These are phyloP conservation scores for Brassica cretica DNA, from an alignment of 345 rosid species.

Conservation along the genomic window DNA sequence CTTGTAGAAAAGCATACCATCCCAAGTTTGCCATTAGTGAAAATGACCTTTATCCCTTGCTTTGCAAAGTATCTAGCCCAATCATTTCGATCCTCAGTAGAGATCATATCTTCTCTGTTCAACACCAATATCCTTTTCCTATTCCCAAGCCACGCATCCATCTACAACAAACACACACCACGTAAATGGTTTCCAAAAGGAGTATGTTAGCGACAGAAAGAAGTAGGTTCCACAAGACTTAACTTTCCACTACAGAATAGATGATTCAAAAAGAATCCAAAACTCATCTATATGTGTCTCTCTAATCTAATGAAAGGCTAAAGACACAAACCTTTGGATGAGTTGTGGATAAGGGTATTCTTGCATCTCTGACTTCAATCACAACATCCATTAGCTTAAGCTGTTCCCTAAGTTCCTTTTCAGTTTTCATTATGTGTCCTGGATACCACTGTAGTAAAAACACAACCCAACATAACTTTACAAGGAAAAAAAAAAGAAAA, in stretches of 20 bases:
- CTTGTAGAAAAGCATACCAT: constrained; percentile 49
- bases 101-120: constrained; percentile 94
- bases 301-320: background rate
- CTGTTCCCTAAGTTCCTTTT: constrained; percentile 87
- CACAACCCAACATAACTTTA: background rate
- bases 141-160: constrained; percentile 95
- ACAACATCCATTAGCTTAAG: constrained; percentile 96
- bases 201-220: background rate
- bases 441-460: constrained; percentile 78
- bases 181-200: constrained; percentile 7
- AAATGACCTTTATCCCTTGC: constrained; percentile 74
- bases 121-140: constrained; percentile 83
- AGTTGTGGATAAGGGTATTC: constrained; percentile 83
- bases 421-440: constrained; percentile 94
- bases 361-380: constrained; percentile 87
- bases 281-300: background rate
- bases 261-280: background rate
- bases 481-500: background rate
- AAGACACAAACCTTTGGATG: constrained; percentile 71
- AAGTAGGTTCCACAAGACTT: background rate
- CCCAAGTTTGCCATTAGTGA: constrained; percentile 79
- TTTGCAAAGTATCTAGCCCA: constrained; percentile 88
- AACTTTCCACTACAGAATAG: background rate
- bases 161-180: constrained; percentile 42
- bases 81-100: constrained; percentile 79